These are phyloP conservation scores for Neoscytalidium dimidiatum DNA, from an alignment of 2,329 filamentous ascomycete species.

Conservation along the genomic window DNA sequence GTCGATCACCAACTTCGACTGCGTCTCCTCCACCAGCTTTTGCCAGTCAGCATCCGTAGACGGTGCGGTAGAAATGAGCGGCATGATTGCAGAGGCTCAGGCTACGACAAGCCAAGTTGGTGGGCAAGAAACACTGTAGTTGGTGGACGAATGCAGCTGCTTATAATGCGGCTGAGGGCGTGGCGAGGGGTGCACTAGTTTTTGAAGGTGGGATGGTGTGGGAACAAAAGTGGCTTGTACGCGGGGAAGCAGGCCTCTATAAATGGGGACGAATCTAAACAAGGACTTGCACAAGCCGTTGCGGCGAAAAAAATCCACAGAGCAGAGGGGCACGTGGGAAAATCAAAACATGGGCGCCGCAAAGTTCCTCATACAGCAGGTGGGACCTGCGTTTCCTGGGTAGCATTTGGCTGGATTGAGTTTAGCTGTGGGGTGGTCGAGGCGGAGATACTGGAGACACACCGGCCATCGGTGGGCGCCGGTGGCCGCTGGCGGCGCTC, in stretches of 20 bases:
- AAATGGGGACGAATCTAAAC: background rate
- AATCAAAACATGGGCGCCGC: conserved; percentile 1
- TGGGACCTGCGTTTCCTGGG: conserved; percentile 1
- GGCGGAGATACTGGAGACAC: conserved; percentile 7
- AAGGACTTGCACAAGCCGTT: background rate
- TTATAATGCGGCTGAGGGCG: background rate
- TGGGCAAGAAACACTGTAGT: background rate
- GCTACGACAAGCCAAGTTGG: background rate
- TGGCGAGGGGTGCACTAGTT: conserved; percentile 7
- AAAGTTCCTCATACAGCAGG: background rate
- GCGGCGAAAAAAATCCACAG: background rate
- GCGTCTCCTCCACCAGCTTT: background rate
- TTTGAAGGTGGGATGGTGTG: conserved; percentile 8
- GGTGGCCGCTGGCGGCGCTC: conserved; percentile 2
- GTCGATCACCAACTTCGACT: conserved; percentile 6
- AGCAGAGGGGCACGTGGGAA: background rate
- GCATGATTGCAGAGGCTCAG: background rate
- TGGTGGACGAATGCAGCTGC: conserved; percentile 11
- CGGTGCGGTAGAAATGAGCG: background rate
- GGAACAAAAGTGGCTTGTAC: conserved; percentile 4
- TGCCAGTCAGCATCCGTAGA: conserved; percentile 10
- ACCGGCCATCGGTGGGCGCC: conserved; percentile 13
- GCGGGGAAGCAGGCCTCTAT: background rate
- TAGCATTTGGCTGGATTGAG: conserved; percentile 7
- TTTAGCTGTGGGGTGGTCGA: conserved; percentile 15